Percentiles rank a stretch among this genome's conserved stretches.
Conservation (phyloP, 768 basidiomycete genomes). For the Termitomyces heimii region DNA sequence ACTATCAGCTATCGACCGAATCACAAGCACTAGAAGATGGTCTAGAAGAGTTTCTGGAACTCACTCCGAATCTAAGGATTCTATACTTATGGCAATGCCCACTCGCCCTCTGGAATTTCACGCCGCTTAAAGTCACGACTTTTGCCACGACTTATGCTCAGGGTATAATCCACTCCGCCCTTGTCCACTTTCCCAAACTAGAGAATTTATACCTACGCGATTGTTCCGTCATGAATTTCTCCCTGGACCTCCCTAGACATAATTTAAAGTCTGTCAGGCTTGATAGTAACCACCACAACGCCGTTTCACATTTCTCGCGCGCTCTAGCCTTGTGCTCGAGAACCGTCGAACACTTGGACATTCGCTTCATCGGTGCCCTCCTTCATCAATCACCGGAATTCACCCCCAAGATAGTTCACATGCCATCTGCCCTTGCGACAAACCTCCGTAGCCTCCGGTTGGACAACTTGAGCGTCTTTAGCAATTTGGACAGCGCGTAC, state of each 20-base stretch:
- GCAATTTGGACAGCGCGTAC: slow-evolving; percentile 17
- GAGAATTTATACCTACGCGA: slow-evolving; percentile 22
- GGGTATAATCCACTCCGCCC: slow-evolving; percentile 20
- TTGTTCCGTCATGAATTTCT: slow-evolving; percentile 19
- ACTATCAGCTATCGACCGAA: slow-evolving; percentile 19
- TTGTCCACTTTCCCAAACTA: slow-evolving; percentile 17
- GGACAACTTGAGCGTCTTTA: slow-evolving; percentile 23
- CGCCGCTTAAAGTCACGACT: slow-evolving; percentile 13
- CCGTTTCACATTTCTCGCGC: slow-evolving; percentile 17
- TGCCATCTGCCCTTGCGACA: slow-evolving; percentile 2
- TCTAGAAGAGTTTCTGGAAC: slow-evolving; percentile 17
- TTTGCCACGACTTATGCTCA: slow-evolving; percentile 23
- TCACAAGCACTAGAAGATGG: slow-evolving; percentile 16
- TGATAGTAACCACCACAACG: slow-evolving; percentile 23
- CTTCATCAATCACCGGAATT: slow-evolving; percentile 19
- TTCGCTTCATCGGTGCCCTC: slow-evolving; percentile 24
- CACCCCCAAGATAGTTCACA: not conserved
- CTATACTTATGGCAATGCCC: slow-evolving; percentile 23
- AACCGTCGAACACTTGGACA: slow-evolving; percentile 17
- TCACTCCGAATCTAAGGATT: slow-evolving; percentile 18
- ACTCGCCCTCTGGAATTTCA: slow-evolving; percentile 21
- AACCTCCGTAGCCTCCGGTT: slow-evolving; percentile 19
- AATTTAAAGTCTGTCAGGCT: slow-evolving; percentile 18
- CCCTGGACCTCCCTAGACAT: slow-evolving; percentile 17
- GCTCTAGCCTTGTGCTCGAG: slow-evolving; percentile 15